Evolutionary conservation across 208 protist species (phyloP).

Genomic region (Leishmania braziliensis): DNA sequence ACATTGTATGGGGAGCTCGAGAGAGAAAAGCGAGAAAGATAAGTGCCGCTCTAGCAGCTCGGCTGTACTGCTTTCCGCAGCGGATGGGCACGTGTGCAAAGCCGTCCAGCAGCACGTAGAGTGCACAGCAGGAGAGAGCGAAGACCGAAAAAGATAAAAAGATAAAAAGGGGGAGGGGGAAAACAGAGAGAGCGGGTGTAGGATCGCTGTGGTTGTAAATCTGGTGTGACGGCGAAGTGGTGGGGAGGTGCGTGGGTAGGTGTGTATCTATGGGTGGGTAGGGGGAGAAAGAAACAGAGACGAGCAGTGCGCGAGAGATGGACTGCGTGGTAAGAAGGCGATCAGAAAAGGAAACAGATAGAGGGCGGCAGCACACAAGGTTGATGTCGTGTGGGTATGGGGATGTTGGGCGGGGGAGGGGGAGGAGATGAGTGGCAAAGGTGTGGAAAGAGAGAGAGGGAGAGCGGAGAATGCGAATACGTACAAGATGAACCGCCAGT

Average conservation of each 20-base stretch:
- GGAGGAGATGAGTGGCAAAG: neutral
- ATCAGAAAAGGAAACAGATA: neutral
- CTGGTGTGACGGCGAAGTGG: neutral
- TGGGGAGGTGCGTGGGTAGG: neutral
- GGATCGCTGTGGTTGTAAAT: neutral
- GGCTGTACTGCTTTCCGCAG: neutral
- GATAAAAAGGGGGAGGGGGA: neutral
- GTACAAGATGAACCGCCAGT: neutral
- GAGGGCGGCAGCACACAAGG: no score
- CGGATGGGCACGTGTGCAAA: neutral
- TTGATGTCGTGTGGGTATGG: no score
- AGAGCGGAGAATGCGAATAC: neutral
- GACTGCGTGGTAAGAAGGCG: neutral
- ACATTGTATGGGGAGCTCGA: constrained; percentile 41
- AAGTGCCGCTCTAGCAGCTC: neutral
- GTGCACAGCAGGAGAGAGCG: neutral
- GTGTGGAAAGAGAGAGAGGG: neutral
- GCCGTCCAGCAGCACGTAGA: neutral
- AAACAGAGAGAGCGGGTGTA: neutral
- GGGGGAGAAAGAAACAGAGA: neutral
- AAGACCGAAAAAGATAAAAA: neutral
- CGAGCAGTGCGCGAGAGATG: neutral
- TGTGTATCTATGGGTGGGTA: neutral
- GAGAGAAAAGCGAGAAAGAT: constrained; percentile 1
- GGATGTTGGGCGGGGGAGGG: no score